Conservation (phyloP, 768 basidiomycete species). For the Serendipita sp. region DNA sequence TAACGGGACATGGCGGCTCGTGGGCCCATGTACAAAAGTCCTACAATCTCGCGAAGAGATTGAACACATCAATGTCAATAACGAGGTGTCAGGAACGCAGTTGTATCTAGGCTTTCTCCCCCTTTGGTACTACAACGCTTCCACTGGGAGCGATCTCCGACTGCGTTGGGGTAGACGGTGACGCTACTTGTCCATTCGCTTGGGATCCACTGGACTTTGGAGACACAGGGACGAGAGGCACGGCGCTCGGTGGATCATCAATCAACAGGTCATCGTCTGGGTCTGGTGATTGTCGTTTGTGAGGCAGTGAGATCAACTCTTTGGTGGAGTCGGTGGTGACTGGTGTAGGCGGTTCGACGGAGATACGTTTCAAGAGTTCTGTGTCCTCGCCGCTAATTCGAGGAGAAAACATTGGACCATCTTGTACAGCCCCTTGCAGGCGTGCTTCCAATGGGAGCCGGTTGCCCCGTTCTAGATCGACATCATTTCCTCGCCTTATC, state of each 20-base stretch:
- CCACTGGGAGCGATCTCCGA: background rate
- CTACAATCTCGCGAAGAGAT: too few relatives aligned
- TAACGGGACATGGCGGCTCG: background rate
- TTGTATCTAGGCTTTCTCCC: background rate
- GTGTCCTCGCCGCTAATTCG: constrained; percentile 1
- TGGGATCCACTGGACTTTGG: background rate
- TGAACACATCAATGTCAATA: background rate
- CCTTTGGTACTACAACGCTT: background rate
- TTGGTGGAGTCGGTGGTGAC: background rate
- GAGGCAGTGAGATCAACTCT: background rate
- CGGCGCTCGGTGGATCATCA: background rate
- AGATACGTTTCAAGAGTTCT: background rate
- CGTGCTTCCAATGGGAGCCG: background rate
- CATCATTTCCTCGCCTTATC: background rate
- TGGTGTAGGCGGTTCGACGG: background rate
- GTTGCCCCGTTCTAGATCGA: background rate
- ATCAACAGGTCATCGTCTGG: background rate
- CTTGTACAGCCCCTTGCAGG: background rate
- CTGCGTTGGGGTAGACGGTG: background rate
- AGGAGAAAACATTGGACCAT: background rate
- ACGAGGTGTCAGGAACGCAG: background rate
- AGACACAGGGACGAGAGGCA: background rate
- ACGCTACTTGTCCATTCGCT: background rate
- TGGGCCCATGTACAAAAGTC: too few relatives aligned
- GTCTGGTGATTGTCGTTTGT: background rate